A percentile compares a stretch with the other conserved stretches of the same genome.
Conservation (phyloP, 768 basidiomycete species). For the Pholiota microspora region DNA sequence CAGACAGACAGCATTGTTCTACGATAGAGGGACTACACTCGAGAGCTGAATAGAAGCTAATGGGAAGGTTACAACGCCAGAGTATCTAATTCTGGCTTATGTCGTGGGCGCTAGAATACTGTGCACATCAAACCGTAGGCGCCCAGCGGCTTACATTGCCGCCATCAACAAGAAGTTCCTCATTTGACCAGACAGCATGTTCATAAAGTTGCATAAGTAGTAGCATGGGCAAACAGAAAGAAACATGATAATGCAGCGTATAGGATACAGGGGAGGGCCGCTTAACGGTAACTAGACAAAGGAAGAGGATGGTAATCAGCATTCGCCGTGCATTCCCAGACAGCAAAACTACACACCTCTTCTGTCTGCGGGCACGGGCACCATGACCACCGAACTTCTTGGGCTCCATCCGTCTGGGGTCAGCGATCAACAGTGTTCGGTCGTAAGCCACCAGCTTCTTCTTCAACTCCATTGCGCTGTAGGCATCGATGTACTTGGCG, state of each 20-base stretch:
- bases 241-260: slow-evolving; percentile 45
- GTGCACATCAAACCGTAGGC: no score
- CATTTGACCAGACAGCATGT: slow-evolving; percentile 2
- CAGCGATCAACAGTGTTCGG: slow-evolving; percentile 84
- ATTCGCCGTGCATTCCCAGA: background rate
- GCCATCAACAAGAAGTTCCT: background rate
- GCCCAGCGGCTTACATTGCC: no score
- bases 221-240: slow-evolving; percentile 32
- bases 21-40: no score
- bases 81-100: no score
- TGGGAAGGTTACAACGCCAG: no score
- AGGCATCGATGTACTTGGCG: slow-evolving; percentile 98
- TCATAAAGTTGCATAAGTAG: slow-evolving; percentile 30
- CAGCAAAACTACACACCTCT: slow-evolving; percentile 62
- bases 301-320: slow-evolving; percentile 11
- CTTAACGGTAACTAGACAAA: slow-evolving; percentile 73
- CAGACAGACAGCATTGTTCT: no score
- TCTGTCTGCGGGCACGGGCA: slow-evolving; percentile 98
- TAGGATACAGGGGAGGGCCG: slow-evolving; percentile 32
- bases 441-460: slow-evolving; percentile 97
- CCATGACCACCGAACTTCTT: slow-evolving; percentile 99
- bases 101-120: no score
- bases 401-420: slow-evolving; percentile 97
- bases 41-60: no score
- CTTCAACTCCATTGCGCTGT: slow-evolving; percentile 95